Base-by-base conservation (phyloP, 2,329 filamentous ascomycete species). In the Neobulgaria alba region DNA sequence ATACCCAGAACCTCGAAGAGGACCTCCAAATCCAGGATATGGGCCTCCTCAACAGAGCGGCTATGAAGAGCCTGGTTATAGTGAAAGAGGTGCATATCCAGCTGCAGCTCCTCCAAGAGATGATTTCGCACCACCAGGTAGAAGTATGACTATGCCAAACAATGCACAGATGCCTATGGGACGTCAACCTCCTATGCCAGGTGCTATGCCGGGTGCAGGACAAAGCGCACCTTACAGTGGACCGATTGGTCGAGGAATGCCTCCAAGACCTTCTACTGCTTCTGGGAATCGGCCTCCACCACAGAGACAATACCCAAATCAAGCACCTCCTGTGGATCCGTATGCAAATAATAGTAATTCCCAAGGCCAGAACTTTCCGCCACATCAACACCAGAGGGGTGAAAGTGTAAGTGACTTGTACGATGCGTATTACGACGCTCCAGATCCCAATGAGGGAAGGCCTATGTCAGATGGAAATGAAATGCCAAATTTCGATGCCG, bases 81-180 rank as follows among this genome's bases (percentile, higher is more conserved):
- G 51, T 33, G 50, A 56, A 43, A 36, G 47, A 44, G 44, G 49
- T 30, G 49, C 39, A 33, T 54, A 53, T 45, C 23, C 23, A 7
- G 23, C 23, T 7, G 7, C 12, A 12, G 7, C 23, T 26, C 50
- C 51, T 15, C 34, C 61, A 29, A 61, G 56, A 45, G 61, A 66
- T 29, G 63, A 65, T 4, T 77, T 72, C 49, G 72, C 65, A 0
- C 68, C 71, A 2, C 73, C 72, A 7, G 55, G 62, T n/a, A 66
- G 77, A 50, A 80, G 75, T 42, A 74, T 72, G 68, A 81, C 77
- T 4, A 75, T 79, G 72, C 75, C 76, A 2, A 58, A 65, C 3
- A 67, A 72, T 41, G 65, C 69, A 9, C 58, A 61, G 14, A 61
- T 64, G 50, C 61, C 65, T 23, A 64, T 64, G 58, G 47, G 47